Evolutionary conservation across 1,139 yeast genomes (phyloP).

Genomic region (Geotrichum candidum): DNA sequence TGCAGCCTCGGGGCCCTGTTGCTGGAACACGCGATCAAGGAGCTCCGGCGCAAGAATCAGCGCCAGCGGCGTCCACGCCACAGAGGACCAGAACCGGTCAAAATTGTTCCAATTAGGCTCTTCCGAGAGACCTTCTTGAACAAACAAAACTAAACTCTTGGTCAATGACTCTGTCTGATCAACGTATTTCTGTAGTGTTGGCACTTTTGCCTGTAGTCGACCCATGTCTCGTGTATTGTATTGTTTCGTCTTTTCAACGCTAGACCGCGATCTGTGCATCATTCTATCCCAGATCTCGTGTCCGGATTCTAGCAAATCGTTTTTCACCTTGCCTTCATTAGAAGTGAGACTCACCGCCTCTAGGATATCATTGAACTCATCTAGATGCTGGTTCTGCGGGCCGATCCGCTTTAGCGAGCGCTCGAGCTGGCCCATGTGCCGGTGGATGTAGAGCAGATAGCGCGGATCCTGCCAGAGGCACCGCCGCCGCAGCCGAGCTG

Average conservation of each 20-base stretch:
- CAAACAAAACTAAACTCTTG: neutral
- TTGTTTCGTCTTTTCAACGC: neutral
- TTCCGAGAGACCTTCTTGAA: neutral
- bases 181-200: neutral
- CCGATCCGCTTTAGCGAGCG: neutral
- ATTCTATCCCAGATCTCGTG: neutral
- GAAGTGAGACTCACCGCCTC: neutral
- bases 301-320: neutral
- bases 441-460: neutral
- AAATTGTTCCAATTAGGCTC: conserved; percentile 1
- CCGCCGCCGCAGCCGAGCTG: neutral
- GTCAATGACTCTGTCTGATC: neutral
- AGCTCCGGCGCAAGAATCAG: conserved; percentile 7
- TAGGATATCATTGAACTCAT: neutral
- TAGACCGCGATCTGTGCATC: neutral
- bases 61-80: conserved; percentile 2
- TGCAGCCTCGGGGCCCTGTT: neutral
- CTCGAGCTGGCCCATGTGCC: neutral
- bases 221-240: neutral
- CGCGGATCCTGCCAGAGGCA: neutral
- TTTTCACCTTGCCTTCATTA: neutral
- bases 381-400: neutral
- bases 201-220: neutral
- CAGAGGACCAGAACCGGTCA: conserved; percentile 9
- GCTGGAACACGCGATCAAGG: neutral